Base-by-base conservation (phyloP, 1,284 basidiomycete genomes). In the Farysia itapuensis region DNA sequence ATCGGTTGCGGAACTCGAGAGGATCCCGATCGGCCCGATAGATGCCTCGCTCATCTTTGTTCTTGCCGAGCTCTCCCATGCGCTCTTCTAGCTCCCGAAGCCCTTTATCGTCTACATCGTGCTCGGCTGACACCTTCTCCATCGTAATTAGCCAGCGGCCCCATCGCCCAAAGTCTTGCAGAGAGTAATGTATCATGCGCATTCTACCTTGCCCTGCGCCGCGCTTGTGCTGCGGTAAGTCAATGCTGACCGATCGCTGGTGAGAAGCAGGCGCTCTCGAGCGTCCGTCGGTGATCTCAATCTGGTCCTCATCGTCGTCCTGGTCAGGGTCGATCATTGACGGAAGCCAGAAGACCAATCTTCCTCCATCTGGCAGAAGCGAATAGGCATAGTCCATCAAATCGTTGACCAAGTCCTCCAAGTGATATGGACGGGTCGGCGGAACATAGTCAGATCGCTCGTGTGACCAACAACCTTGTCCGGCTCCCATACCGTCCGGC, bases 141-240 rank as follows among this genome's bases (percentile, higher is more conserved):
- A 72, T 44, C 5, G 69, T 72, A 35, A 72, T 72, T 12, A 75
- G 48, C 54, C 70, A 66, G 52, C 94, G 81, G 3, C 91, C 91
- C 94, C 94, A 99, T 28, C 86, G 87, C 12, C 92, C 93, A 75
- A 96, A 99, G 73, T 90, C 86, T 78, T 99, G 94, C 63, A 92
- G 79, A 32, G 89, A 92, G 74, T 96, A 95, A 0, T 88, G 86
- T 22, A 91, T 44, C 48, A 63, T 44, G 11, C 52, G 52, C 59
- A 63, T 63, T 19, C 59, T 40, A 23, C 59, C 59, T 15, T 56
- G 38, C 1, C 59, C 59, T n/a, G 47, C 43, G 23, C 43, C 36
- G 15, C 59, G 48, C 16, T 49, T 48, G 28, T 63, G 59, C 28
- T 47, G 48, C 16, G 59, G 59, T 42, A 63, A 35, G 12, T 63